These are phyloP conservation scores for Eutypa lata DNA, from an alignment of 2,329 filamentous ascomycete genomes.

Conservation along the genomic window DNA sequence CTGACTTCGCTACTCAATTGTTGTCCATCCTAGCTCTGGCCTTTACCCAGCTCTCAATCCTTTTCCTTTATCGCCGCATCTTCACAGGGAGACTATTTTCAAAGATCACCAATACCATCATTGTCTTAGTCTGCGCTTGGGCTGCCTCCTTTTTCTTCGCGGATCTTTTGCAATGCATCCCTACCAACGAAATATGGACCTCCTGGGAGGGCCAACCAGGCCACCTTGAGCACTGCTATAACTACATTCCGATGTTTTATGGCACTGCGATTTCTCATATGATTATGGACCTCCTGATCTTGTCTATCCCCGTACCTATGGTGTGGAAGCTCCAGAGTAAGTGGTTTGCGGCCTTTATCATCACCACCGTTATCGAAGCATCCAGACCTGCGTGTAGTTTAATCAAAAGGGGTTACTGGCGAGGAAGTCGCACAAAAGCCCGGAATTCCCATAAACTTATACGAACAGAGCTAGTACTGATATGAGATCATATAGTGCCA, in stretches of 20 bases:
- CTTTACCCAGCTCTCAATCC: conserved; percentile 22
- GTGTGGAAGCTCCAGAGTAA: conserved; percentile 4
- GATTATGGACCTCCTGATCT: conserved; percentile 5
- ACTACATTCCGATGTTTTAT: conserved; percentile 4
- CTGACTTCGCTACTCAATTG: conserved; percentile 16
- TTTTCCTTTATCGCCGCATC: conserved; percentile 20
- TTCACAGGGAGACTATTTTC: conserved; percentile 13
- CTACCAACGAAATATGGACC: too few species aligned
- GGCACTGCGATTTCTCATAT: conserved; percentile 4
- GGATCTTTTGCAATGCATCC: conserved; percentile 6
- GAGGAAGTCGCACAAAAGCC: too few species aligned
- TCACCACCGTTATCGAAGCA: too few species aligned
- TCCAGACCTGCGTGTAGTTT: too few species aligned
- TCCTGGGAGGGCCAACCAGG: too few species aligned
- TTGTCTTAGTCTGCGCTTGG: conserved; percentile 1
- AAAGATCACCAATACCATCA: neutral
- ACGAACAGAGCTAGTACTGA: too few species aligned
- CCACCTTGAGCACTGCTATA: neutral
- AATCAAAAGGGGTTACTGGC: too few species aligned
- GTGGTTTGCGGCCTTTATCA: too few species aligned
- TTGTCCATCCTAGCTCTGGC: conserved; percentile 18
- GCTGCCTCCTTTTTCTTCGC: conserved; percentile 8
- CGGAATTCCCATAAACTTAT: too few species aligned
- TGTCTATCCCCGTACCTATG: conserved; percentile 1
- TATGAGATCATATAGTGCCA: conserved; percentile 1